Conservation (phyloP, 2,329 filamentous ascomycete species). For the Beauveria sp. region DNA sequence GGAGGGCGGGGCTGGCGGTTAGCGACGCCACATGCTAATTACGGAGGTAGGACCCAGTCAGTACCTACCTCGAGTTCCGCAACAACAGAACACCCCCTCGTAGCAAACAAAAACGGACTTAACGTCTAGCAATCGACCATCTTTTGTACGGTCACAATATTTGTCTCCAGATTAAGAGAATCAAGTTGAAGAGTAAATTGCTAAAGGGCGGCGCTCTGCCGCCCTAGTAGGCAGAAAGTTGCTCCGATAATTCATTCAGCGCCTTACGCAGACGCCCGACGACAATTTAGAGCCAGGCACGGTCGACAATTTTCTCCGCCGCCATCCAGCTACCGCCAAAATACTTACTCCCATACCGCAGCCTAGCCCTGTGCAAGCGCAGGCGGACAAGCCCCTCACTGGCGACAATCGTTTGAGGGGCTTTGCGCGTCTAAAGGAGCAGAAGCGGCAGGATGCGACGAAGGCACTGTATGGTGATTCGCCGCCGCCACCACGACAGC, state of each 20-base stretch:
- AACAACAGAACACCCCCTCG: background rate
- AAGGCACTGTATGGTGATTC: background rate
- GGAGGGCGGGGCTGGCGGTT: background rate
- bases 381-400: background rate
- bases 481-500: background rate
- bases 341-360: background rate
- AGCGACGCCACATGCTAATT: background rate
- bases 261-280: background rate
- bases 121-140: background rate
- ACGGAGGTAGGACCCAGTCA: too few relatives aligned
- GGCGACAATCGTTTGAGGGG: background rate
- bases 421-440: background rate
- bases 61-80: too few relatives aligned
- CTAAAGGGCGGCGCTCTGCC: background rate
- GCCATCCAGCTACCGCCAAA: background rate
- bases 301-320: background rate
- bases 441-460: background rate
- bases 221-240: background rate
- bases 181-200: background rate
- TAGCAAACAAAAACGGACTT: background rate
- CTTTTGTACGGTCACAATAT: background rate
- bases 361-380: background rate
- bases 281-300: background rate
- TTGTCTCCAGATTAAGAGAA: background rate
- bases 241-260: background rate